Conservation (phyloP, 371 early-diverging fungal genomes). For the Rhizopus arrhizus region DNA sequence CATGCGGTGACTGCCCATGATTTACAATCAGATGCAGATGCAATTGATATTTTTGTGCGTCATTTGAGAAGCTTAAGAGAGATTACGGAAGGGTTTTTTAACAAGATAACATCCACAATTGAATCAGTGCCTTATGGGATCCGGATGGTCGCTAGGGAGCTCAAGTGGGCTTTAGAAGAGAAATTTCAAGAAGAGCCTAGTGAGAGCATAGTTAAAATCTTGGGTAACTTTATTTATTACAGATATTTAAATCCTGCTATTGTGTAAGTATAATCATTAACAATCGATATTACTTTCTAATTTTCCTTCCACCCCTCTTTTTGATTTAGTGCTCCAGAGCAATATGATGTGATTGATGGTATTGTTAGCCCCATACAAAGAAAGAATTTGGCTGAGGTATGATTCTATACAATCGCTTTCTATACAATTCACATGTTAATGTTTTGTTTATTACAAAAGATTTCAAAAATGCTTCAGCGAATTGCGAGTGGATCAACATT, state of each 20-base stretch:
- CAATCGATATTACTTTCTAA: not conserved
- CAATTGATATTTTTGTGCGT: slow-evolving; percentile 72
- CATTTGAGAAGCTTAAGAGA: slow-evolving; percentile 77
- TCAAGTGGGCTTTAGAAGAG: slow-evolving; percentile 73
- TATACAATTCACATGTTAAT: not conserved
- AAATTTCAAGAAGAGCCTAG: slow-evolving; percentile 84
- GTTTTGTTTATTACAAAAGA: slow-evolving; percentile 31
- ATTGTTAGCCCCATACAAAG: slow-evolving; percentile 85
- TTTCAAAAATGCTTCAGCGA: slow-evolving; percentile 91
- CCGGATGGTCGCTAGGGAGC: slow-evolving; percentile 91
- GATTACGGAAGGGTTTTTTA: slow-evolving; percentile 80
- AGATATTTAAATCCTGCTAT: slow-evolving; percentile 98
- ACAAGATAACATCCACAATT: slow-evolving; percentile 75
- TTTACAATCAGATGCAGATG: slow-evolving; percentile 87
- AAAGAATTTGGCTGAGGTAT: slow-evolving; percentile 90
- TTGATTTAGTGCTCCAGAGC: slow-evolving; percentile 84
- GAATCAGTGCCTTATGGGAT: slow-evolving; percentile 94
- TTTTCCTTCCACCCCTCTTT: not conserved
- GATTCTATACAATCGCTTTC: not conserved
- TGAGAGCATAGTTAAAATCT: slow-evolving; percentile 77
- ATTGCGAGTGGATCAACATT: slow-evolving; percentile 83
- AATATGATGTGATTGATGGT: slow-evolving; percentile 91
- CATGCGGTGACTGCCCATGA: slow-evolving; percentile 81
- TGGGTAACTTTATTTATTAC: slow-evolving; percentile 95
- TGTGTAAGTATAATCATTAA: slow-evolving; percentile 59